Conservation (phyloP, 352 stramenopile species). For the Pythium dissimile region DNA sequence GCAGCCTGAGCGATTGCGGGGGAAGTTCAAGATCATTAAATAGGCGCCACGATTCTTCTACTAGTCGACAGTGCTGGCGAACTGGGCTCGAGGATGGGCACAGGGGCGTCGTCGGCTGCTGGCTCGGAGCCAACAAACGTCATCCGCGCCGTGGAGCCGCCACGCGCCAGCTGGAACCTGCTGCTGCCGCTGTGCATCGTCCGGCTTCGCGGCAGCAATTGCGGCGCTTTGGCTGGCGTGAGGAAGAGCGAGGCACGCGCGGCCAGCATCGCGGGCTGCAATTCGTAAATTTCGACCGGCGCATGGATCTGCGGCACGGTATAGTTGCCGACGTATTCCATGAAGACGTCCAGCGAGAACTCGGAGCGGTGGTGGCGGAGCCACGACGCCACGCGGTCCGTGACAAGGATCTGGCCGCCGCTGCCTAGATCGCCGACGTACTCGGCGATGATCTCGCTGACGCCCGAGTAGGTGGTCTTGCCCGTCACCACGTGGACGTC, state of each 20-base stretch:
- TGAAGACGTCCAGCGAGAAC: slow-evolving; percentile 4
- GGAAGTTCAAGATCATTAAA: too few species aligned
- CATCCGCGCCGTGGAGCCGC: background rate
- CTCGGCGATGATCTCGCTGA: slow-evolving; percentile 22
- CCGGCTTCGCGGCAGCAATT: background rate
- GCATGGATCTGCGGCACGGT: slow-evolving; percentile 33
- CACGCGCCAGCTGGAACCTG: background rate
- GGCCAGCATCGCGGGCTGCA: slow-evolving; percentile 22
- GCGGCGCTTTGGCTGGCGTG: background rate
- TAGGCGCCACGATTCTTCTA: too few species aligned
- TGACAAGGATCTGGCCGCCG: slow-evolving; percentile 30
- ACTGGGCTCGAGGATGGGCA: too few species aligned
- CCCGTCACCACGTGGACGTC: slow-evolving; percentile 26
- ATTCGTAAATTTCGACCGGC: slow-evolving; percentile 35
- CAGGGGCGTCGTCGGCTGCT: too few species aligned
- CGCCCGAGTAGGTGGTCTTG: slow-evolving; percentile 21
- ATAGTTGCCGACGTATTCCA: slow-evolving; percentile 33
- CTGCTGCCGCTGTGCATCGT: background rate
- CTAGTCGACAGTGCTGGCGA: too few species aligned
- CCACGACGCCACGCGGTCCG: slow-evolving; percentile 19
- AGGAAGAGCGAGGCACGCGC: background rate
- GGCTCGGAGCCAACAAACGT: too few species aligned
- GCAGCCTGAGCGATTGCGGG: too few species aligned
- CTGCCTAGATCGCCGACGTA: slow-evolving; percentile 24
- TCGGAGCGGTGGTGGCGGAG: slow-evolving; percentile 3